phyloP scores from a whole-genome alignment of 1,139 yeast genomes.

The Taphrina communis region DNA sequence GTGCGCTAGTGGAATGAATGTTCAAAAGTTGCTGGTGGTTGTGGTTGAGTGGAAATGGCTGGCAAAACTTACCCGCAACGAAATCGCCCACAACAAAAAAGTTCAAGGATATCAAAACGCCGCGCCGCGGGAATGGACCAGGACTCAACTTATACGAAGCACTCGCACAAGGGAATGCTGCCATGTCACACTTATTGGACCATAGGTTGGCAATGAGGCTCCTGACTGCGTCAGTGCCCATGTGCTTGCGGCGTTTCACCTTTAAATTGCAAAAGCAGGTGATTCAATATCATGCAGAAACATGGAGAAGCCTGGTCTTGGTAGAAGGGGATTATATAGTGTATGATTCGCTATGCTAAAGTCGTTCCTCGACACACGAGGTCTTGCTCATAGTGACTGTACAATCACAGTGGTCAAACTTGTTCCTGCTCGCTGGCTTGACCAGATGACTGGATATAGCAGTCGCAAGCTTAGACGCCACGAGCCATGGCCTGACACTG shows the following conservation, averaged over 20 bases:
- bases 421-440: too few relatives aligned
- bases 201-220: too few relatives aligned
- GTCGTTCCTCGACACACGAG: neutral
- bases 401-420: neutral
- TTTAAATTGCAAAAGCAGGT: too few relatives aligned
- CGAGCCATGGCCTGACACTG: conserved; percentile 95
- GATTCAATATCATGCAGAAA: too few relatives aligned
- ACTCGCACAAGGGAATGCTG: too few relatives aligned
- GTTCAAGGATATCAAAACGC: too few relatives aligned
- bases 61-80: conserved; percentile 9
- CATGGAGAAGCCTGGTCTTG: neutral
- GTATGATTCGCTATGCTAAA: conserved; percentile 15
- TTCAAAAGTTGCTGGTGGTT: neutral
- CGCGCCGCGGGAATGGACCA: too few relatives aligned
- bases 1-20: conserved; percentile 7
- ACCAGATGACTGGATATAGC: neutral
- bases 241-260: neutral
- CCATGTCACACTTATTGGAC: too few relatives aligned
- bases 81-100: conserved; percentile 5
- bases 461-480: conserved; percentile 60
- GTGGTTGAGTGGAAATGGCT: conserved; percentile 11
- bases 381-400: too few relatives aligned
- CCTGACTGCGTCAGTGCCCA: too few relatives aligned
- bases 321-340: neutral
- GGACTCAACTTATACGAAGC: too few relatives aligned